phyloP scores from a whole-genome alignment of 2,329 filamentous ascomycete genomes.

The Botrytis fragariae region DNA sequence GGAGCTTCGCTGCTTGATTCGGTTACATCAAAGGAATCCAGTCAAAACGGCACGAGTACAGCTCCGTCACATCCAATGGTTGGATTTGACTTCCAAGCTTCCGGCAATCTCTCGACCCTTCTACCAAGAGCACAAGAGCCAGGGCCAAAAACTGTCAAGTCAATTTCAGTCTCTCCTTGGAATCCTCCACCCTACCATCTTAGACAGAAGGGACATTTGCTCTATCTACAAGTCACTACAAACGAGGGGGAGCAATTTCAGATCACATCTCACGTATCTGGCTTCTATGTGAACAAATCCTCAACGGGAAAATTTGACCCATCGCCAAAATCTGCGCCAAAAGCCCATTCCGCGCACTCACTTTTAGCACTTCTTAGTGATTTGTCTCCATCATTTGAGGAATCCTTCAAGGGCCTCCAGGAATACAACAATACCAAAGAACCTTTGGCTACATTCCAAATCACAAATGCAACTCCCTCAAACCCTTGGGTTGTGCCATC shows the following conservation, averaged over 20 bases:
- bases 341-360: constrained; percentile 78
- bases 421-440: constrained; percentile 84
- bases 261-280: constrained; percentile 88
- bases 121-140: constrained; percentile 65
- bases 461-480: constrained; percentile 89
- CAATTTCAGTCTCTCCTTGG: constrained; percentile 86
- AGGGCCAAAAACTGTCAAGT: constrained; percentile 87
- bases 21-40: constrained; percentile 46
- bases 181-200: constrained; percentile 93
- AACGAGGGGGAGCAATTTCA: constrained; percentile 94
- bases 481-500: constrained; percentile 87
- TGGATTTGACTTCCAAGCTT: constrained; percentile 74
- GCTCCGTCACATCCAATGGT: constrained; percentile 55
- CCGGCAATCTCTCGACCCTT: constrained; percentile 66
- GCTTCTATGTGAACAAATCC: constrained; percentile 96
- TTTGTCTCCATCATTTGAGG: constrained; percentile 79
- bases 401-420: constrained; percentile 73
- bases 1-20: constrained; percentile 85
- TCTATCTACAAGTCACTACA: constrained; percentile 86
- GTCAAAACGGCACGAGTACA: constrained; percentile 40
- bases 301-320: constrained; percentile 96
- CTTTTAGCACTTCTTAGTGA: constrained; percentile 75
- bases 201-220: constrained; percentile 84
- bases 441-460: constrained; percentile 87
- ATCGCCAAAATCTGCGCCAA: constrained; percentile 73